Percentiles rank a stretch among this genome's conserved stretches.
phyloP scores from a whole-genome alignment of 2,329 filamentous ascomycete species.

The Chrysoporthe austroafricana region DNA sequence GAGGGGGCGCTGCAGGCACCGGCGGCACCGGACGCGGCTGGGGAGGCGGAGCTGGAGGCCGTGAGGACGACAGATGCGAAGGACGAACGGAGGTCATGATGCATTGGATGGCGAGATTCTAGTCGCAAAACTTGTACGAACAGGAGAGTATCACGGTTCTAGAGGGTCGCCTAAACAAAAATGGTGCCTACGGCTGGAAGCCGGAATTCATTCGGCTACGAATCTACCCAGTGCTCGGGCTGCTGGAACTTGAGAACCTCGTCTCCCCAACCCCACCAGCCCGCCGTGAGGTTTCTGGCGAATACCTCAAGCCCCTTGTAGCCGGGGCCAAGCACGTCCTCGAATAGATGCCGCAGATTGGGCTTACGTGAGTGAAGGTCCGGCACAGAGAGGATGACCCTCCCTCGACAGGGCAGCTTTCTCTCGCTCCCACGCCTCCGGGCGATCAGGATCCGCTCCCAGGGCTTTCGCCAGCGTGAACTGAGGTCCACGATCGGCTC shows the following conservation, averaged over 20 bases:
- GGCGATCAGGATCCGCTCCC: constrained; percentile 73
- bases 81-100: constrained; percentile 25
- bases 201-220: constrained; percentile 29
- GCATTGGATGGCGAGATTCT: constrained; percentile 21
- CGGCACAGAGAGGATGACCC: constrained; percentile 70
- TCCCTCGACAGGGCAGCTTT: constrained; percentile 45
- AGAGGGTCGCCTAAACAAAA: not conserved
- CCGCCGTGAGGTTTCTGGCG: constrained; percentile 71
- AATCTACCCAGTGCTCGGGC: constrained; percentile 52
- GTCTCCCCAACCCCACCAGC: constrained; percentile 81
- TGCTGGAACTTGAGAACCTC: constrained; percentile 73
- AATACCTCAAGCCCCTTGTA: constrained; percentile 75
- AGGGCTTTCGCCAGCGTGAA: constrained; percentile 72
- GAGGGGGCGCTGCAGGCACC: constrained; percentile 26
- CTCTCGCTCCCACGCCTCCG: constrained; percentile 39
- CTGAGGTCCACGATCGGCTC: constrained; percentile 66
- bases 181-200: constrained; percentile 5
- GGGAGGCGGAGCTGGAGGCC: constrained; percentile 32
- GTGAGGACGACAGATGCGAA: constrained; percentile 47
- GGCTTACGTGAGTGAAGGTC: constrained; percentile 82
- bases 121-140: constrained; percentile 26
- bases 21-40: constrained; percentile 31
- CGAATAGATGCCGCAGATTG: constrained; percentile 65
- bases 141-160: constrained; percentile 14
- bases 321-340: constrained; percentile 52